These are phyloP conservation scores for Bauhinia variegata DNA, from an alignment of 306 rosid species.

Conservation along the genomic window DNA sequence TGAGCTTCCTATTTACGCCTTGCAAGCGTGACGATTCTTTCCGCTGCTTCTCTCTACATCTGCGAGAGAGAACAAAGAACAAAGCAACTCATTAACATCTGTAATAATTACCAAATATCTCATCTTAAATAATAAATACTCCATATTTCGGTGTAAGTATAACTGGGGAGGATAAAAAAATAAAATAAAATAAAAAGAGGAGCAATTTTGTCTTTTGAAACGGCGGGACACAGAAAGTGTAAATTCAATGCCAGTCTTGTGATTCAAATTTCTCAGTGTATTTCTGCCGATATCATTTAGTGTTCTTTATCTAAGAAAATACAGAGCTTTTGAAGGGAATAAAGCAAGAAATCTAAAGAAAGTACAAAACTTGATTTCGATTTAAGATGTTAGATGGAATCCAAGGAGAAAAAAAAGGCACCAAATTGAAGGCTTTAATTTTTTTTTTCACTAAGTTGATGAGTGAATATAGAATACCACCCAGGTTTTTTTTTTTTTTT, in stretches of 20 bases:
- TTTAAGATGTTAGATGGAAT: neutral
- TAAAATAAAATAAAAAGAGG: slow-evolving; percentile 2
- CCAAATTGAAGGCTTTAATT: neutral
- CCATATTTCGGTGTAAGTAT: neutral
- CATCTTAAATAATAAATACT: neutral
- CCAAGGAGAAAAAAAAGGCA: neutral
- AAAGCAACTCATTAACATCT: neutral
- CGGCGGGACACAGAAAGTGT: neutral
- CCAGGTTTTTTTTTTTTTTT: no score
- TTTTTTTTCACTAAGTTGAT: neutral
- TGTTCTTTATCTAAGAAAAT: neutral
- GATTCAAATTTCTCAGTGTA: neutral
- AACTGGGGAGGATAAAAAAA: neutral
- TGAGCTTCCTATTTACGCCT: slow-evolving; percentile 87
- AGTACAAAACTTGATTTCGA: slow-evolving; percentile 2
- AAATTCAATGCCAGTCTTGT: neutral
- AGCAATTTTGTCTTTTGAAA: neutral
- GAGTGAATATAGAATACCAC: neutral
- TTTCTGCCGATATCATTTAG: neutral
- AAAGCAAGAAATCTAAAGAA: neutral
- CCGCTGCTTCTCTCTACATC: slow-evolving; percentile 98
- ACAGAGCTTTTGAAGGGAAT: neutral
- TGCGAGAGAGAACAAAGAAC: slow-evolving; percentile 27
- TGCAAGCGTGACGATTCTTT: slow-evolving; percentile 94
- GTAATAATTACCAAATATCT: neutral